Evolutionary conservation across 805 yeast genomes (phyloP).

Genomic region (Pichia californica): DNA sequence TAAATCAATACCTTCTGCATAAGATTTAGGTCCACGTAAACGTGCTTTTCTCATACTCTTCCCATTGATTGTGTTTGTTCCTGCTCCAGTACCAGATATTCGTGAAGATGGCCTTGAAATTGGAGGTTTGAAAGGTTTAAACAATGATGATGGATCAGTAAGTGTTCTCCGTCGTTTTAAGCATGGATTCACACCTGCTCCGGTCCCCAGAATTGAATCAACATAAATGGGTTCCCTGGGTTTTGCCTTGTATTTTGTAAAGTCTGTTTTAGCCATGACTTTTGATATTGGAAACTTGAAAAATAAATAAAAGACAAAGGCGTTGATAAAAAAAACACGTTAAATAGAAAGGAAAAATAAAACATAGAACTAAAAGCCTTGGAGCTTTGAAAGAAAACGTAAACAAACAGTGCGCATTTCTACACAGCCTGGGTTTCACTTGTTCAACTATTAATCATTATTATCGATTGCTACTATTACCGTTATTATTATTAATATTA

Average conservation of each 20-base stretch:
- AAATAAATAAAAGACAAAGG: too few relatives aligned
- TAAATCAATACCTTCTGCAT: constrained; percentile 34
- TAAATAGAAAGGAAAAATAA: too few relatives aligned
- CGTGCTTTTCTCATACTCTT: constrained; percentile 22
- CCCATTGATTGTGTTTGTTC: constrained; percentile 3
- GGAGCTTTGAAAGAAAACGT: too few relatives aligned
- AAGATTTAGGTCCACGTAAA: constrained; percentile 32
- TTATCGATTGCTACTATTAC: too few relatives aligned
- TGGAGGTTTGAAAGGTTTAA: constrained; percentile 68
- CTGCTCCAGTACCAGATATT: constrained; percentile 7
- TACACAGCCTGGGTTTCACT: too few relatives aligned
- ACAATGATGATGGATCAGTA: constrained; percentile 45
- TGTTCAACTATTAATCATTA: too few relatives aligned
- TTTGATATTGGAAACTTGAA: too few relatives aligned
- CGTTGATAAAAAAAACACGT: too few relatives aligned
- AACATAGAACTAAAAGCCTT: too few relatives aligned
- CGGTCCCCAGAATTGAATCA: constrained; percentile 50
- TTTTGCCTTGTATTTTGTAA: constrained; percentile 12
- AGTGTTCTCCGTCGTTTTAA: constrained; percentile 50
- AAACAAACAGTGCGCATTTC: too few relatives aligned
- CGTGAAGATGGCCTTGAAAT: constrained; percentile 23
- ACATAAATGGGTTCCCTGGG: constrained; percentile 15
- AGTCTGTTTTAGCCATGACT: constrained; percentile 8
- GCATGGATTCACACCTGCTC: constrained; percentile 58
- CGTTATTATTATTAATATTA: background rate